Base-by-base conservation (phyloP, 83 land plant genomes). In the Picea abies region DNA sequence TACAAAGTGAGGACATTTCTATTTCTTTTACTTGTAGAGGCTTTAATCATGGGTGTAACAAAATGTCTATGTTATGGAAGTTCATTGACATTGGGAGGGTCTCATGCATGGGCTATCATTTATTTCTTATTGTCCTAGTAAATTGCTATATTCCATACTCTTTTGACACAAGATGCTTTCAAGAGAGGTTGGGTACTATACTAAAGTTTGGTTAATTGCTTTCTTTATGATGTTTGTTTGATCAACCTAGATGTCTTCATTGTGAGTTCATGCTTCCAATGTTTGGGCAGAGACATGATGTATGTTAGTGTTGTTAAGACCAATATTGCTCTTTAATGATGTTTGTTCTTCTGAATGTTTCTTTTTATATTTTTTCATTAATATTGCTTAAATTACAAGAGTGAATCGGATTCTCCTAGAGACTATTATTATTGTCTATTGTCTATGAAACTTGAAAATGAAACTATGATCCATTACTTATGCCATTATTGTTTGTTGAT, bases 1-100 rank as follows among this genome's bases (percentile, higher is more conserved):
- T 89, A 92, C 69, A 98, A 92, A 35, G 94, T 90, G 19, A 94
- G 96, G 20, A 86, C 93, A 64, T 90, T 97, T 68, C 81, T 95
- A 84, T 92, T 44, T 44, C 47, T 44, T 44, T 44, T 44, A 44
- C 6, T 44, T 3, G 47, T 5, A 44, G 47, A 44, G 47, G 47
- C 6, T 44, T 44, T 44, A 5, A 44, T 44, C 47, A 44, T 44
- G 47, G 47, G 2, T 0, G 47, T 44, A 44, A 44, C 47, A 44
- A 44, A 44, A 44, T 44, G 47, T 44, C 47, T 44, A 44, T 44
- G 47, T 5, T 44, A 5, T 5, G 47, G 47, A 44, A 44, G 47
- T 44, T 44, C 47, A 44, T 44, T 44, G 47, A 44, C 47, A 44
- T 5, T 5, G 4, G 47, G 47, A 5, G 47, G 47, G 4, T 44